Evolutionary conservation across 768 basidiomycete genomes (phyloP).

Genomic region (Psilocybe subaeruginosa): DNA sequence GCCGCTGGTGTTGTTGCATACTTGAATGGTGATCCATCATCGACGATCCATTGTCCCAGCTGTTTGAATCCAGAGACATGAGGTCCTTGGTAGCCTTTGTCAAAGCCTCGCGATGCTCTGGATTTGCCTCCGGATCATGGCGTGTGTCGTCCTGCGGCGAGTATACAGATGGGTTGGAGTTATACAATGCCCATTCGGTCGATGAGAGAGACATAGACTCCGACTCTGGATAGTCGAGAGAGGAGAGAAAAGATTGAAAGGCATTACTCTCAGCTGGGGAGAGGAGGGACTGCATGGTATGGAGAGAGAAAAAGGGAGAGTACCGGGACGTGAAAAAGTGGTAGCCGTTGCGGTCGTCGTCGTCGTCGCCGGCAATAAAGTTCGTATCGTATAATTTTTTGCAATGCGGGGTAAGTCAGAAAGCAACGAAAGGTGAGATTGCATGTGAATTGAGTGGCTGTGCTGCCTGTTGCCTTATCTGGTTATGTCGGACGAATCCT

Average conservation of each 20-base stretch:
- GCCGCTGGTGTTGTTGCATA: conserved; percentile 16
- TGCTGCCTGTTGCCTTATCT: conserved; percentile 1
- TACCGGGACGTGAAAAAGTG: background rate
- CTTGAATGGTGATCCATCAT: conserved; percentile 19
- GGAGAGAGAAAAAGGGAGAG: background rate
- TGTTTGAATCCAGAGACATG: conserved; percentile 66
- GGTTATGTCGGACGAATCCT: background rate
- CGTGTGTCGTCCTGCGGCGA: conserved; percentile 47
- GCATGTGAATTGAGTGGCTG: conserved; percentile 18
- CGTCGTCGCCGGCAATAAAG: conserved; percentile 9
- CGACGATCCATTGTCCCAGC: conserved; percentile 32
- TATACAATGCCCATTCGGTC: conserved; percentile 51
- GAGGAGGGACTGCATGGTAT: conserved; percentile 58
- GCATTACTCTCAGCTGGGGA: conserved; percentile 68
- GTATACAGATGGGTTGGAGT: conserved; percentile 15
- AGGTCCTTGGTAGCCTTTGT: conserved; percentile 83
- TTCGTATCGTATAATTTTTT: conserved; percentile 2
- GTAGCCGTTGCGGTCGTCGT: background rate
- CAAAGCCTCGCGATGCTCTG: conserved; percentile 64
- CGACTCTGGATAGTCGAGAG: conserved; percentile 47
- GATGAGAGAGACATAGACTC: conserved; percentile 28
- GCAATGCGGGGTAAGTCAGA: conserved; percentile 15
- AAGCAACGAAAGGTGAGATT: conserved; percentile 4
- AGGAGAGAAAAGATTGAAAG: conserved; percentile 69
- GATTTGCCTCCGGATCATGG: conserved; percentile 33